Evolutionary conservation across 1,139 yeast genomes (phyloP), one percentile per base, ranked within the genome.

Genomic region (Taiozyma onychis): DNA sequence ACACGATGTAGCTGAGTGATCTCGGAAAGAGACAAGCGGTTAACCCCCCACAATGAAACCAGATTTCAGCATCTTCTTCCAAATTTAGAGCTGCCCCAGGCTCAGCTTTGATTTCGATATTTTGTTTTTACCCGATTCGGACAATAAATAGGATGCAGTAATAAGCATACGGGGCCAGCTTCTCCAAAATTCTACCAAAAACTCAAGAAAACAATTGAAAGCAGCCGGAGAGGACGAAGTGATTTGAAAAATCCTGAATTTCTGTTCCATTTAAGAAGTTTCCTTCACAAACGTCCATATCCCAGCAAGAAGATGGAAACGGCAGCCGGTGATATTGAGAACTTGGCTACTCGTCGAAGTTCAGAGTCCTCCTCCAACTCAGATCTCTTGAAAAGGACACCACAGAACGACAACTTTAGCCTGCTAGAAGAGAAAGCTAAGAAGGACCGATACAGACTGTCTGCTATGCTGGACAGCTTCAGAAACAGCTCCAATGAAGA

Each of bases 381-480:
- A n/a, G 47, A 43, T 35, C 41, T 55, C 2, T 42, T 54, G 22
- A 52, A 50, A n/a, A 48, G 49, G 27, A 35, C 46, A 6, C 34
- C 41, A 30, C 47, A 51, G n/a, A 7, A 14, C 4, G 37, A 44
- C 22, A 27, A 52, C 6, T 32, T 56, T 7, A 44, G 46, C 8
- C 28, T 41, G 6, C 16, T 54, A 3, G 39, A 53, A 39, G 30
- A 48, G 28, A 44, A 26, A 4, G 54, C 57, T 3, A 42, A 42
- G 21, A 43, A 41, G 32, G 60, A 55, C 37, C 50, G 49, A 43
- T 41, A 37, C 4, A 52, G 54, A 43, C 37, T 57, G 14, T 49
- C 49, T 7, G 35, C 18, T 2, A 48, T 55, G 56, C 43, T 57
- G 9, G 54, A 54, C 6, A 43, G 41, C 1, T 39, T 44, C 37